These are phyloP conservation scores for Chalciporus piperatus DNA, from an alignment of 768 basidiomycete genomes.

Conservation along the genomic window DNA sequence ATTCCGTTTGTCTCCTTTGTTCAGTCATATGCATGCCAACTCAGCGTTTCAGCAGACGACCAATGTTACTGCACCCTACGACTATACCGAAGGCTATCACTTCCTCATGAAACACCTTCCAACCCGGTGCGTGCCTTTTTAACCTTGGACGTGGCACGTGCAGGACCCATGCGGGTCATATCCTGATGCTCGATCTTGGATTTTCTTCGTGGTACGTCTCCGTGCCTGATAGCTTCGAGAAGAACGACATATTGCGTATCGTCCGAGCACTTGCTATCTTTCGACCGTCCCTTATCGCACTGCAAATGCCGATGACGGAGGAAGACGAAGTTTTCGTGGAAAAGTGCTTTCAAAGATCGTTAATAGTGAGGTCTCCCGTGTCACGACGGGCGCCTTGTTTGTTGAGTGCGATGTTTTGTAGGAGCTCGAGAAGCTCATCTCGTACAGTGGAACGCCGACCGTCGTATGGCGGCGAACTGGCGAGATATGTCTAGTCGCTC, in stretches of 20 bases:
- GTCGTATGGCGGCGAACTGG: slow-evolving; percentile 98
- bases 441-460: slow-evolving; percentile 95
- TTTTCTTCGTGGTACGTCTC: slow-evolving; percentile 33
- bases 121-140: slow-evolving; percentile 59
- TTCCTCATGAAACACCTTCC: slow-evolving; percentile 94
- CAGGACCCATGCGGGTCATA: slow-evolving; percentile 40
- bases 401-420: slow-evolving; percentile 30
- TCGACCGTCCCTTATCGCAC: slow-evolving; percentile 92
- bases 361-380: slow-evolving; percentile 57
- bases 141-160: slow-evolving; percentile 33
- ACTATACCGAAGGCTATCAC: slow-evolving; percentile 96
- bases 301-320: slow-evolving; percentile 96
- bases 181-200: slow-evolving; percentile 35
- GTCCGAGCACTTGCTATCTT: slow-evolving; percentile 94
- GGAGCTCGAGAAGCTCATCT: slow-evolving; percentile 97
- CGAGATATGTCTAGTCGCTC: slow-evolving; percentile 94
- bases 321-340: slow-evolving; percentile 98
- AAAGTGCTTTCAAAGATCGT: slow-evolving; percentile 89
- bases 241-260: slow-evolving; percentile 91
- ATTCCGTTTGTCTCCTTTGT: slow-evolving; percentile 24
- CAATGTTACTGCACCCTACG: slow-evolving; percentile 71
- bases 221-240: slow-evolving; percentile 73
- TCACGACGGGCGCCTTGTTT: background rate
- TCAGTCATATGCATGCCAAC: slow-evolving; percentile 32
- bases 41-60: slow-evolving; percentile 63